Percentiles rank a stretch among this genome's conserved stretches.
These are phyloP conservation scores for Osmanthus fragrans DNA, from an alignment of 257 asterid species.

Conservation along the genomic window DNA sequence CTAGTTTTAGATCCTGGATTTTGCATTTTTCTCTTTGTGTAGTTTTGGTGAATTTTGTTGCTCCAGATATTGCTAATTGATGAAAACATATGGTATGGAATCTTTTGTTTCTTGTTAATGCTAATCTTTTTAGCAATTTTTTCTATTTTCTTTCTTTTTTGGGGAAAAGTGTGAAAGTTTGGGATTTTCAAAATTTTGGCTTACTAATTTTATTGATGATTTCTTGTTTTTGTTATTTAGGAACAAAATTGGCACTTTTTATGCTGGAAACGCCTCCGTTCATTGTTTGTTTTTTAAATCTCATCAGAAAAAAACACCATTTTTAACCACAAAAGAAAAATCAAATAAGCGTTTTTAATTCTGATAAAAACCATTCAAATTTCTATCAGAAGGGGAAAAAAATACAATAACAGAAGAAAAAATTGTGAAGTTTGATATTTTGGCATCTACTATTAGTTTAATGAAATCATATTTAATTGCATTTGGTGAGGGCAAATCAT, in stretches of 20 bases:
- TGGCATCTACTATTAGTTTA: not conserved
- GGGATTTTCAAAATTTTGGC: not conserved
- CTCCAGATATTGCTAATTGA: not conserved
- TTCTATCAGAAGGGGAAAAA: not conserved
- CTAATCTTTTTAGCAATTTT: no score
- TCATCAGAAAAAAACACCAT: not conserved
- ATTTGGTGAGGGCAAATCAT: not conserved
- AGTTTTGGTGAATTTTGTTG: not conserved
- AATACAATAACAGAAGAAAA: not conserved
- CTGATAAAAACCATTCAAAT: not conserved
- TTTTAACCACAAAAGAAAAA: not conserved
- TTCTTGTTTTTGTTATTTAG: not conserved
- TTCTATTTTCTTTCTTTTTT: no score
- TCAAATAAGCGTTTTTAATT: not conserved
- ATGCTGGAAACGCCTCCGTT: not conserved
- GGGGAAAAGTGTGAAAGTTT: no score
- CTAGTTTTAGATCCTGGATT: conserved; percentile 26
- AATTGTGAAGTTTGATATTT: not conserved
- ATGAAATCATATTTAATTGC: not conserved
- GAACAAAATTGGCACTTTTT: not conserved
- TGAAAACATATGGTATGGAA: no score
- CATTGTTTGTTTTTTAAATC: not conserved
- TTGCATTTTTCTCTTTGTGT: not conserved
- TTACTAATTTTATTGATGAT: not conserved
- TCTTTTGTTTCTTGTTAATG: no score